These are phyloP conservation scores for Phytophthora boehmeriae DNA, from an alignment of 352 stramenopile species.

Conservation along the genomic window DNA sequence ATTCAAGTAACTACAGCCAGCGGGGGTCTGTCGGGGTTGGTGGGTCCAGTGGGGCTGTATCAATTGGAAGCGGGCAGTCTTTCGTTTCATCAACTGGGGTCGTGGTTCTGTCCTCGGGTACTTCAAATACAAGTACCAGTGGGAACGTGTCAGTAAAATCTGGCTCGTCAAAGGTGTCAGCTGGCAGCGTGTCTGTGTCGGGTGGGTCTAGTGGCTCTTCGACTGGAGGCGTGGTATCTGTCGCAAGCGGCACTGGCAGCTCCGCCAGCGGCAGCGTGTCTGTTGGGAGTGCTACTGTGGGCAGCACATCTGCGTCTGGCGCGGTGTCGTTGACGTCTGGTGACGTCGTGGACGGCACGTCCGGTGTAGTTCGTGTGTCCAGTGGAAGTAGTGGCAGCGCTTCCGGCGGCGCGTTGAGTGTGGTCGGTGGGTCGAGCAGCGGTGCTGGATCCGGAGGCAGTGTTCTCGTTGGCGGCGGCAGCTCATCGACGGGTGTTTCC, in stretches of 20 bases:
- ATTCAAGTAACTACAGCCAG: too few species aligned
- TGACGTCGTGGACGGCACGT: neutral
- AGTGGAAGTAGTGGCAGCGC: neutral
- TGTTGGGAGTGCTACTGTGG: neutral
- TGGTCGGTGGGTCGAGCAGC: conserved; percentile 4
- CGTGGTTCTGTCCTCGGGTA: neutral
- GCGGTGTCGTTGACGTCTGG: neutral
- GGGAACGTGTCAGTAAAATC: neutral
- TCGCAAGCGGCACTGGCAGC: conserved; percentile 12
- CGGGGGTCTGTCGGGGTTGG: too few species aligned
- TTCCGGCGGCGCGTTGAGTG: neutral
- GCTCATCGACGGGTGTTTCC: neutral
- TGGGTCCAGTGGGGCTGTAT: neutral
- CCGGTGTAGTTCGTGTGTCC: neutral
- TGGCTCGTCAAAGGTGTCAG: neutral
- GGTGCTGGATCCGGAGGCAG: neutral
- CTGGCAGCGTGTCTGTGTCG: conserved; percentile 3
- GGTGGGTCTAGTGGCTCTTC: neutral
- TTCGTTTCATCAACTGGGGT: too few species aligned
- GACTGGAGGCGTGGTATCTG: conserved; percentile 2
- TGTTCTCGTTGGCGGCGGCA: conserved; percentile 3
- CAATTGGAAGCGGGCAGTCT: neutral
- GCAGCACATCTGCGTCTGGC: neutral
- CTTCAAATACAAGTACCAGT: neutral
- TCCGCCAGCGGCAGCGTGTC: neutral